phyloP scores from a whole-genome alignment of 2,329 filamentous ascomycete genomes.

The Fulvia fulva region DNA sequence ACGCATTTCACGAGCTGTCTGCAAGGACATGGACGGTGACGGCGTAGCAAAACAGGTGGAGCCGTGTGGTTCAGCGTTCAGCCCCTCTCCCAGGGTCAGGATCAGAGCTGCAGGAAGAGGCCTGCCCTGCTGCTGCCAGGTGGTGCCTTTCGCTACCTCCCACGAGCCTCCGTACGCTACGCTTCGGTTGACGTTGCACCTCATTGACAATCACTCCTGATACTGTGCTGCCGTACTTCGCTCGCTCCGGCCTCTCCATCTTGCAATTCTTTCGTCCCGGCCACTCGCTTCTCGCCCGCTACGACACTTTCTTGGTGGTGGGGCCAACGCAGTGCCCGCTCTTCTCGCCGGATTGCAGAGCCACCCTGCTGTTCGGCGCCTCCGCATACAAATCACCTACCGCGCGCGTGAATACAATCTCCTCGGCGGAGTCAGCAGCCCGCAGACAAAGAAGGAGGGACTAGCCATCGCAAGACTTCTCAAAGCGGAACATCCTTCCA shows the following conservation, averaged over 20 bases:
- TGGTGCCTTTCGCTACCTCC: neutral
- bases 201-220: neutral
- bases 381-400: neutral
- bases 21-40: neutral
- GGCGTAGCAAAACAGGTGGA: neutral
- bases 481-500: neutral
- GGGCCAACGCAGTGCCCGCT: neutral
- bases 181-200: neutral
- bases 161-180: too few species aligned
- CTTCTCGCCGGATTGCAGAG: conserved; percentile 2
- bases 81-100: neutral
- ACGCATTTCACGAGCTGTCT: neutral
- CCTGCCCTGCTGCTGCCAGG: neutral
- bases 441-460: neutral
- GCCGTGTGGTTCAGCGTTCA: neutral
- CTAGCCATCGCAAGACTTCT: neutral
- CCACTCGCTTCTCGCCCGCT: neutral
- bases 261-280: neutral
- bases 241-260: neutral
- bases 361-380: neutral
- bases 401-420: neutral
- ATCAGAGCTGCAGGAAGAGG: neutral
- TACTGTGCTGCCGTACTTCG: neutral
- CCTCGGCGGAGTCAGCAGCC: neutral
- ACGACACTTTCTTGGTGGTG: neutral